A percentile compares a stretch with the other conserved stretches of the same genome.
These are phyloP conservation scores for Catunica adiposa DNA, from an alignment of 2,329 filamentous ascomycete species.

Conservation along the genomic window DNA sequence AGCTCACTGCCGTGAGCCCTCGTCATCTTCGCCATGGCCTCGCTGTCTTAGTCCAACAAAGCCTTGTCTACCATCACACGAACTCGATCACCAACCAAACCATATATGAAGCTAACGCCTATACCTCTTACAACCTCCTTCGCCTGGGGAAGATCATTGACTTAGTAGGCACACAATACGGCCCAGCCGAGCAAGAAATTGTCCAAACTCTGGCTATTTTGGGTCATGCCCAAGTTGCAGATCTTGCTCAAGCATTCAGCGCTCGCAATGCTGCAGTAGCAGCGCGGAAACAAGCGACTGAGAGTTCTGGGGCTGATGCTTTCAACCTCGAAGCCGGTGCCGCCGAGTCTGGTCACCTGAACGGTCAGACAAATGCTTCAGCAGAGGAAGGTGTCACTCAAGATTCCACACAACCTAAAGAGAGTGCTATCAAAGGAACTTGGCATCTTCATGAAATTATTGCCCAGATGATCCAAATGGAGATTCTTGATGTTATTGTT, in stretches of 20 bases:
- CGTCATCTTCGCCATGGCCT: constrained; percentile 68
- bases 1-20: constrained; percentile 55
- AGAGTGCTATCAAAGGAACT: constrained; percentile 27
- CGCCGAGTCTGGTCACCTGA: constrained; percentile 20
- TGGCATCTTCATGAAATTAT: constrained; percentile 34
- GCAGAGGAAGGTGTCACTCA: constrained; percentile 18
- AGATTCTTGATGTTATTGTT: constrained; percentile 50
- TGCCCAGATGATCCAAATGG: constrained; percentile 41
- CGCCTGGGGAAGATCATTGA: constrained; percentile 69
- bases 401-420: not conserved
- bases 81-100: constrained; percentile 39
- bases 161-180: constrained; percentile 56
- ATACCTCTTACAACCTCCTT: constrained; percentile 65
- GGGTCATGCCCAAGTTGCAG: constrained; percentile 58
- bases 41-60: constrained; percentile 73
- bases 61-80: constrained; percentile 61
- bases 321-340: not conserved
- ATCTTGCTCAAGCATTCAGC: constrained; percentile 48
- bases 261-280: constrained; percentile 19
- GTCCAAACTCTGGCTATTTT: constrained; percentile 59
- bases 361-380: constrained; percentile 19
- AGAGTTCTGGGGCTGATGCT: constrained; percentile 16
- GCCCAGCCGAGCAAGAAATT: constrained; percentile 55
- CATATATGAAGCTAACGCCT: constrained; percentile 70
- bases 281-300: constrained; percentile 17